Evolutionary conservation across 352 stramenopile species (phyloP), one percentile per base, ranked within the genome.

Genomic region (Pythium rhizo-oryzae): DNA sequence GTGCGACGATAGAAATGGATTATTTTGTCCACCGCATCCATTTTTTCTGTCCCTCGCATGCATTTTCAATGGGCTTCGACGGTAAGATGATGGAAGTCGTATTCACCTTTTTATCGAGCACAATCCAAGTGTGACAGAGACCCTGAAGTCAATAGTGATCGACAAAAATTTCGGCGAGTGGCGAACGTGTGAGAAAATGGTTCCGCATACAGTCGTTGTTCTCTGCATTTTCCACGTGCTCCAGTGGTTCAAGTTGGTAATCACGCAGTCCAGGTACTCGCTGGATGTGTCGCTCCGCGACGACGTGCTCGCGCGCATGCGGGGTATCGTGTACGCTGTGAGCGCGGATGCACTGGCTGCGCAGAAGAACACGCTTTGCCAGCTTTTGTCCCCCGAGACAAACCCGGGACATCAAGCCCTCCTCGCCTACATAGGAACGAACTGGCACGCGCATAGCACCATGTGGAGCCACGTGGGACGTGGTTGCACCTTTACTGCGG

Each of bases 161-260:
- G 50, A 56, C 50, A 56, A 56, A 16, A 24, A 39, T 24, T 56
- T 21, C 8, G 50, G 25, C 41, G 41, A 56, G 50, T 56, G 50
- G 50, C 3, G n/a, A 4, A 56, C 23, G 8, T 11, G 37, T 1
- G 50, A 39, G 24, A 56, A 35, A 28, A 28, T 56, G 15, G 39
- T 56, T 23, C 23, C n/a, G 0, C 19, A 21, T 11, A 56, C 25
- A 8, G 50, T 56, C 11, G 41, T 47, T 7, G 50, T 39, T 11
- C 24, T 56, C 1, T 56, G 50, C 50, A 56, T 56, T 21, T 56
- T 56, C 50, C 50, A 56, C 50, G 24, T 56, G 11, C 6, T 56
- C 6, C 37, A 56, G 50, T 53, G 46, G 46, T 53, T 53, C 21
- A 53, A 53, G 21, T 30, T 8, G 8, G n/a, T 53, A 8, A 30